phyloP scores from a whole-genome alignment of 2,329 filamentous ascomycete genomes.

The Talaromyces atroroseus region DNA sequence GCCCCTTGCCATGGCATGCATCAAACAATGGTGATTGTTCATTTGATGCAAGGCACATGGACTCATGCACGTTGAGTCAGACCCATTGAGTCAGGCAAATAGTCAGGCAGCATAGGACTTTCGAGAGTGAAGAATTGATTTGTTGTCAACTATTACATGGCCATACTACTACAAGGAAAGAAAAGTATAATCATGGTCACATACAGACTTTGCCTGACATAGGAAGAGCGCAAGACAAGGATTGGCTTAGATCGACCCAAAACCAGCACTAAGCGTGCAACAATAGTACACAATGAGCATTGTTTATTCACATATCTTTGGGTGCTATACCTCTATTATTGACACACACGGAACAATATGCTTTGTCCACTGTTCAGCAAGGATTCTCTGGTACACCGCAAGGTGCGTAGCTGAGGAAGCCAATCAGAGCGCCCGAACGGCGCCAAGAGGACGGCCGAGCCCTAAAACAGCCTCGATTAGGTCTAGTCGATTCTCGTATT shows the following conservation, averaged over 20 bases:
- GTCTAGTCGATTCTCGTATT: background rate
- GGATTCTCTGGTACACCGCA: background rate
- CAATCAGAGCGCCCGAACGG: background rate
- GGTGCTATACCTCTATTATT: background rate
- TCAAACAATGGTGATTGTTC: background rate
- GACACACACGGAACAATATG: background rate
- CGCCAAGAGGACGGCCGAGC: background rate
- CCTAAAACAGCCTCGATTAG: background rate
- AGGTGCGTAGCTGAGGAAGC: background rate
- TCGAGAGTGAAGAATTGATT: background rate
- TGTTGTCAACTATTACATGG: background rate
- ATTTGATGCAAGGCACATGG: background rate
- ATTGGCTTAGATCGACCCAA: background rate
- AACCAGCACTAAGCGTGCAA: background rate
- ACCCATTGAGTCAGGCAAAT: background rate
- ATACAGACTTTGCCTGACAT: background rate
- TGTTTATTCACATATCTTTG: background rate
- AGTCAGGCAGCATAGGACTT: background rate
- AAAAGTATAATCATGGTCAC: background rate
- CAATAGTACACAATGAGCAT: background rate
- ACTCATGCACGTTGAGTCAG: background rate
- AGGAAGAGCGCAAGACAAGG: background rate
- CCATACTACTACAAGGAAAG: background rate
- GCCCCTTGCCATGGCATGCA: background rate
- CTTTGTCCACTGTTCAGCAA: background rate